Percentiles rank a stretch among this genome's conserved stretches.
phyloP scores from a whole-genome alignment of 139 green algal genomes.

The Tetraselmis chui region DNA sequence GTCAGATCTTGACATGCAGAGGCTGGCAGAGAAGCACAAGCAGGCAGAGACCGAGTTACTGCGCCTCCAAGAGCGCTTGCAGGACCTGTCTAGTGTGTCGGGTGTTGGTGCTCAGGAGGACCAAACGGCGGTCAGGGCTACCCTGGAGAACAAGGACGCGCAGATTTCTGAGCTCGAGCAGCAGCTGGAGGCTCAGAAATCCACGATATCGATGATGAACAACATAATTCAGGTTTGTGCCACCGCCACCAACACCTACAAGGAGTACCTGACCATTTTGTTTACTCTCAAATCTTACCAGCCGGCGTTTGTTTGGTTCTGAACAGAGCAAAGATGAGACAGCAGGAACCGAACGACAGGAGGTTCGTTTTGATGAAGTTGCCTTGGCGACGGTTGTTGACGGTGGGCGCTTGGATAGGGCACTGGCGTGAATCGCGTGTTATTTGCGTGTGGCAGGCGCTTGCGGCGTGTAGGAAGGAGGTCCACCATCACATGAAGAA shows the following conservation, averaged over 20 bases:
- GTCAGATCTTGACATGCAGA: neutral
- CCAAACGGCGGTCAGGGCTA: too few species aligned
- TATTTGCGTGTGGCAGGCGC: neutral
- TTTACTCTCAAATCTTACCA: too few species aligned
- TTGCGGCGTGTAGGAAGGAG: conserved; percentile 3
- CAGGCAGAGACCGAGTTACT: neutral
- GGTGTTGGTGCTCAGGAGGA: neutral
- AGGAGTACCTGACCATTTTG: too few species aligned
- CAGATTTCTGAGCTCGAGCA: neutral
- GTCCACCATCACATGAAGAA: conserved; percentile 3
- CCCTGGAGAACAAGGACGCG: conserved; percentile 1
- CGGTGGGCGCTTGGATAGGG: too few species aligned
- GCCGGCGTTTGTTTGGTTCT: too few species aligned
- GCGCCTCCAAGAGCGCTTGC: neutral
- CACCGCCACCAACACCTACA: too few species aligned
- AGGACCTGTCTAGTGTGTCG: neutral
- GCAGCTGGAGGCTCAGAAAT: conserved; percentile 8
- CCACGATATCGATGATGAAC: conserved; percentile 1
- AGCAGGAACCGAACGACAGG: too few species aligned
- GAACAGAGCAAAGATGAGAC: too few species aligned
- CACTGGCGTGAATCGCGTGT: neutral
- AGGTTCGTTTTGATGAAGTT: too few species aligned
- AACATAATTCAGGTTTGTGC: neutral
- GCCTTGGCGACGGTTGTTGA: too few species aligned
- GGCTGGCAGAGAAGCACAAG: neutral